Conservation (phyloP, 192 early-diverging fungal species). For the Entomortierella parvispora region DNA sequence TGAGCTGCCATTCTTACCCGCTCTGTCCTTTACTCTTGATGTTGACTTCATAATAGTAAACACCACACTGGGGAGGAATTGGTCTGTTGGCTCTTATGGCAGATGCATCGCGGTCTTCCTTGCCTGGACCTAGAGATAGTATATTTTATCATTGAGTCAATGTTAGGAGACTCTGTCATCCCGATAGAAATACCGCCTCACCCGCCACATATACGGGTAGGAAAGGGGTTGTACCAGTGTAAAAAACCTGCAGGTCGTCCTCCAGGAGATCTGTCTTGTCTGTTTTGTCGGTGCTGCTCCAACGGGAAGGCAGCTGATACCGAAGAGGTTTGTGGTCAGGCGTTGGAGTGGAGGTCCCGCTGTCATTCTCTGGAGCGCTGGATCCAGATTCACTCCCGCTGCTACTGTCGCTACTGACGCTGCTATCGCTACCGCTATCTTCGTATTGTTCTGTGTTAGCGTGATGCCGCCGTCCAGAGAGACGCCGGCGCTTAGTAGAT, state of each 20-base stretch:
- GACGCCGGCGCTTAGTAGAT: conserved; percentile 28
- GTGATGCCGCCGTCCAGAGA: conserved; percentile 6
- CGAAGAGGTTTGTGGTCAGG: conserved; percentile 15
- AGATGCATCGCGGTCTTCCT: conserved; percentile 82
- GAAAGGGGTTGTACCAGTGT: conserved; percentile 22
- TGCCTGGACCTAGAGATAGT: conserved; percentile 66
- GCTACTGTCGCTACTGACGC: conserved; percentile 20
- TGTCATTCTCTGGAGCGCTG: conserved; percentile 17
- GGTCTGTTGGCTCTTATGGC: conserved; percentile 81
- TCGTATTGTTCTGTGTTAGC: conserved; percentile 6
- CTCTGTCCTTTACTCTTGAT: conserved; percentile 88
- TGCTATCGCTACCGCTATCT: conserved; percentile 23
- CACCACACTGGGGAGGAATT: conserved; percentile 85
- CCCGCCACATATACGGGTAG: too few relatives aligned
- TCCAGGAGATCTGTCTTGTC: conserved; percentile 43
- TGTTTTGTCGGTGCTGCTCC: conserved; percentile 35
- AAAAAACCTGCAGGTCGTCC: conserved; percentile 41
- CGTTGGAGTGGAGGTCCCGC: not conserved
- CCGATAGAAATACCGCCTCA: not conserved
- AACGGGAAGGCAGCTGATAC: conserved; percentile 36
- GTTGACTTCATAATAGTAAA: conserved; percentile 93
- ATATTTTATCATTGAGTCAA: not conserved
- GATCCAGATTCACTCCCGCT: conserved; percentile 32
- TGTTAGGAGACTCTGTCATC: not conserved
- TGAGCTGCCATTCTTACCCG: conserved; percentile 61